phyloP scores from a whole-genome alignment of 345 rosid genomes.

The Rhodamnia argentea region DNA sequence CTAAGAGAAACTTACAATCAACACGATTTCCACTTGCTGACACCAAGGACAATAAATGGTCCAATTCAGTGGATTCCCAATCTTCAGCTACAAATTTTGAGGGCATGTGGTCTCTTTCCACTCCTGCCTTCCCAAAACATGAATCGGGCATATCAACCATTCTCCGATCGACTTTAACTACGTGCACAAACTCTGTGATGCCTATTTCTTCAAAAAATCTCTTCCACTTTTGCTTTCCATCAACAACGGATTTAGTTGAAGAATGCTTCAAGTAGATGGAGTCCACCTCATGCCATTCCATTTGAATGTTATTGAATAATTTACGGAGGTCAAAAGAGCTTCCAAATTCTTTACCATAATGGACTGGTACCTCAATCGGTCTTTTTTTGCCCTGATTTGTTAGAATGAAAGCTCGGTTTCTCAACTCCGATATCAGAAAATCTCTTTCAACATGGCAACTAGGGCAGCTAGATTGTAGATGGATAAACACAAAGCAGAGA shows the following conservation, averaged over 20 bases:
- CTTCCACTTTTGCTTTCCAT: conserved; percentile 57
- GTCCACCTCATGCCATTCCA: conserved; percentile 79
- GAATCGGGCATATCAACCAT: conserved; percentile 29
- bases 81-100: conserved; percentile 39
- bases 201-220: conserved; percentile 73
- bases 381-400: conserved; percentile 67
- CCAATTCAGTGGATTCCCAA: conserved; percentile 85
- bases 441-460: conserved; percentile 59
- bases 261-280: conserved; percentile 62
- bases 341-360: conserved; percentile 62
- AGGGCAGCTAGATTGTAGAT: conserved; percentile 63
- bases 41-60: conserved; percentile 35
- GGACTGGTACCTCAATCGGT: conserved; percentile 44
- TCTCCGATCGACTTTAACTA: conserved; percentile 58
- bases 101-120: conserved; percentile 18
- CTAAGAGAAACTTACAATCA: conserved; percentile 52
- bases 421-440: conserved; percentile 47
- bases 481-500: conserved; percentile 77
- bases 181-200: conserved; percentile 74
- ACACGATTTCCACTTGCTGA: conserved; percentile 29
- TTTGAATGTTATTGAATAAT: conserved; percentile 34
- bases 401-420: conserved; percentile 48
- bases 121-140: conserved; percentile 8
- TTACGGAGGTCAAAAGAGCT: conserved; percentile 38
- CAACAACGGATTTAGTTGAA: conserved; percentile 27